These are phyloP conservation scores for Geotrichum ghanense DNA, from an alignment of 805 yeast genomes.

Conservation along the genomic window DNA sequence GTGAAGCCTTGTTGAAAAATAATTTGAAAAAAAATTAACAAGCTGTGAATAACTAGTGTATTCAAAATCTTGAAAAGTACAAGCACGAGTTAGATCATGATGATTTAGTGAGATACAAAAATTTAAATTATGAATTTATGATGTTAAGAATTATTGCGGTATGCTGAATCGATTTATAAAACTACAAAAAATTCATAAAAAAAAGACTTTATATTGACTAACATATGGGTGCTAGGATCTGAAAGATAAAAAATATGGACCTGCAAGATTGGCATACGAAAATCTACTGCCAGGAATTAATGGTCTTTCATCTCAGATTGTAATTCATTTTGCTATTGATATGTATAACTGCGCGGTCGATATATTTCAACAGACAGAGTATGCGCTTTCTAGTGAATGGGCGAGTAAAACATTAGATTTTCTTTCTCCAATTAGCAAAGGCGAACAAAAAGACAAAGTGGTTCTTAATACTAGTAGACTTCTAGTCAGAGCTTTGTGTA, in stretches of 20 bases:
- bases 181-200: too few relatives aligned
- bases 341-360: background rate
- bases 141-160: background rate
- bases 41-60: background rate
- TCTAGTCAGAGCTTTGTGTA: background rate
- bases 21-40: too few relatives aligned
- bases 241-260: background rate
- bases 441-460: background rate
- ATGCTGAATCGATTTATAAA: too few relatives aligned
- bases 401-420: background rate
- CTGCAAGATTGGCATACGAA: background rate
- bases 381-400: background rate
- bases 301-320: background rate
- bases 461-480: background rate
- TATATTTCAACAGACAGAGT: background rate
- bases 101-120: background rate
- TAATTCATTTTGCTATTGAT: background rate
- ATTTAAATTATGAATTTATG: background rate
- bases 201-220: background rate
- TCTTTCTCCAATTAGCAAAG: background rate
- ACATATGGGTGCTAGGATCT: background rate
- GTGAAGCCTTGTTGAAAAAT: background rate
- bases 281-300: background rate
- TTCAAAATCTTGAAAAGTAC: background rate
- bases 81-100: background rate